Evolutionary conservation across 2,329 filamentous ascomycete genomes (phyloP), one percentile per base, ranked within the genome.

Genomic region (Fusarium marasasianum): DNA sequence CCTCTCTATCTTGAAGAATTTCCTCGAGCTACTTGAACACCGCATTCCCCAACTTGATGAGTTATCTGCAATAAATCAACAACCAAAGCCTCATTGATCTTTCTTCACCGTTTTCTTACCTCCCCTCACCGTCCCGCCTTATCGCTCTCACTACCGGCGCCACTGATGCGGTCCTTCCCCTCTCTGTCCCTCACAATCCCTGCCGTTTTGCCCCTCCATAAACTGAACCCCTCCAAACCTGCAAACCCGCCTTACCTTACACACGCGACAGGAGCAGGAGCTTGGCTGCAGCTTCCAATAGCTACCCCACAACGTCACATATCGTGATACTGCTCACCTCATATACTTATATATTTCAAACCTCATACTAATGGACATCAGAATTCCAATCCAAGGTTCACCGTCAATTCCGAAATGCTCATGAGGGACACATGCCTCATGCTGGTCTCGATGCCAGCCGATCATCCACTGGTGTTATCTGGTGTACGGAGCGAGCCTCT

Each of bases 401-500:
- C 83, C 90, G 92, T 73, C 93, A 97, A 81, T 98, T 98, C 86
- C 93, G 95, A 78, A 91, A 91, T 81, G 94, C 94, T 74, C 95
- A 98, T 84, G 94, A 96, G 83, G 95, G 95, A 67, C 95, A 97
- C 85, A 91, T 94, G 81, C 92, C 94, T 54, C 95, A 98, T 82
- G 94, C 95, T 69, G 96, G 95, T 77, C 92, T 98, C 75, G 95
- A 98, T 80, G 93, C 94, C 62, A 93, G 91, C 70, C 91, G 95
- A 82, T 93, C 94, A 50, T 97, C 94, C 22, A 98, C 96, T 20
- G 96, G 96, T 83, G 96, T 98, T 8, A 93, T 98, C 73, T 98
- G 96, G 96, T 95, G 92, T 75, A 94, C 92, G 7, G 93, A 96
- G 84, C 92, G 94, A 77, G 95, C 95, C 62, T 90, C 91, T 81